Evolutionary conservation across 306 rosid species (phyloP).

Genomic region (Quercus suber): DNA sequence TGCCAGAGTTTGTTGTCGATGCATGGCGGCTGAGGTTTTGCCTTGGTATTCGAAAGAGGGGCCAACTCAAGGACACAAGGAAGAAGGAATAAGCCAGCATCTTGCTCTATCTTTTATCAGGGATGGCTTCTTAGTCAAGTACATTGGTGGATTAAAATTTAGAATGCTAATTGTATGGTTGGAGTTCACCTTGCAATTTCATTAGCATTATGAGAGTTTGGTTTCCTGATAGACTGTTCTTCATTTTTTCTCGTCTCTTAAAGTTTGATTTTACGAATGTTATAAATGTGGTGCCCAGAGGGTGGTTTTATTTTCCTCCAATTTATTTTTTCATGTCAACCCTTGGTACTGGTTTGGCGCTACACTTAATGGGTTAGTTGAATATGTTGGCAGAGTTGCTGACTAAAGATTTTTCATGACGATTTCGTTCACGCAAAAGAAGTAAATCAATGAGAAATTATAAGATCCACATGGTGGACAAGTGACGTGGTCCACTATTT

Average conservation of each 20-base stretch:
- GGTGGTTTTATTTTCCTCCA: neutral
- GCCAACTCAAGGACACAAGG: conserved; percentile 68
- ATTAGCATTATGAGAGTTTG: neutral
- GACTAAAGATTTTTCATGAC: neutral
- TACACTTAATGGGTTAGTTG: neutral
- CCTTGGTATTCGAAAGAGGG: conserved; percentile 71
- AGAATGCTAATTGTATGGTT: conserved; percentile 4
- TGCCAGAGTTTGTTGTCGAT: conserved; percentile 68
- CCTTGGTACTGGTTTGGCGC: neutral
- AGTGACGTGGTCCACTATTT: no score
- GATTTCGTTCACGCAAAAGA: neutral
- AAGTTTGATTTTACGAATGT: neutral
- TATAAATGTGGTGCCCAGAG: neutral
- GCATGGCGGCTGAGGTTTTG: conserved; percentile 76
- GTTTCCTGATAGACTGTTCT: neutral
- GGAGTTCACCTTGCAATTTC: neutral
- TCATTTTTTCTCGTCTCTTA: neutral
- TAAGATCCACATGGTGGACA: no score
- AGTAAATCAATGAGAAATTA: no score
- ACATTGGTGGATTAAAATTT: conserved; percentile 4
- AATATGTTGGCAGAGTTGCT: neutral
- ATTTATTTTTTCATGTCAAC: neutral
- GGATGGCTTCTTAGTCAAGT: conserved; percentile 1
- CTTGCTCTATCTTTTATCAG: neutral
- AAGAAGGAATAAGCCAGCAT: conserved; percentile 48